These are phyloP conservation scores for Ustilago tritici DNA, from an alignment of 1,284 basidiomycete genomes.

Conservation along the genomic window DNA sequence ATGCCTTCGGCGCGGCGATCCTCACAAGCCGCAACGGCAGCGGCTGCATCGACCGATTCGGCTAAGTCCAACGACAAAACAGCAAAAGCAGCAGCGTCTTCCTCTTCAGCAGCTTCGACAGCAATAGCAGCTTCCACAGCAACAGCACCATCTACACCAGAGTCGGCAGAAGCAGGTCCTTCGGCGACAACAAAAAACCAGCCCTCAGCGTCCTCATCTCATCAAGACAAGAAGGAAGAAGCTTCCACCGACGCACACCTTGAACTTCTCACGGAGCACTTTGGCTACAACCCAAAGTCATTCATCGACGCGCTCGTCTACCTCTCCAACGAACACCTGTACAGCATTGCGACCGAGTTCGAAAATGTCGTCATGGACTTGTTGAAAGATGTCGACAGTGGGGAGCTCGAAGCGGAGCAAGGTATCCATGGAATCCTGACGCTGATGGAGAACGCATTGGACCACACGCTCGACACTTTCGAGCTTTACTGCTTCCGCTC, in stretches of 20 bases:
- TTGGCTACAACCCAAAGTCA: slow-evolving; percentile 65
- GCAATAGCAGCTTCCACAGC: neutral
- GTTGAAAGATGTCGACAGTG: slow-evolving; percentile 42
- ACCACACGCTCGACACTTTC: slow-evolving; percentile 67
- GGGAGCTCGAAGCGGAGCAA: slow-evolving; percentile 60
- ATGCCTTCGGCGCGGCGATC: slow-evolving; percentile 35
- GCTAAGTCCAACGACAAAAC: slow-evolving; percentile 10
- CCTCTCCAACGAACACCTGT: slow-evolving; percentile 66
- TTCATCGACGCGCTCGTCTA: slow-evolving; percentile 66
- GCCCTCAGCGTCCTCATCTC: neutral
- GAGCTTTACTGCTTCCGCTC: slow-evolving; percentile 66
- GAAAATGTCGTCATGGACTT: slow-evolving; percentile 48
- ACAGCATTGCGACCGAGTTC: slow-evolving; percentile 59
- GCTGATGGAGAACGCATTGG: slow-evolving; percentile 66
- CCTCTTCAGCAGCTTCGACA: slow-evolving; percentile 6
- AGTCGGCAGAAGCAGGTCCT: slow-evolving; percentile 24
- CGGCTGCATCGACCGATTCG: slow-evolving; percentile 7
- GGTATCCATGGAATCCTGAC: slow-evolving; percentile 64
- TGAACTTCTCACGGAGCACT: slow-evolving; percentile 67
- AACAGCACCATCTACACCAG: slow-evolving; percentile 2
- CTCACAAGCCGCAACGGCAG: slow-evolving; percentile 26
- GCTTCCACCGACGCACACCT: slow-evolving; percentile 54
- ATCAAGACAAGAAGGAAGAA: slow-evolving; percentile 30
- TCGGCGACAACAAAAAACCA: slow-evolving; percentile 6
- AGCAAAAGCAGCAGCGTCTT: slow-evolving; percentile 1